Evolutionary conservation across 106 monocot species (phyloP), one percentile per base, ranked within the genome.

Genomic region (Platanthera guangdongensis): DNA sequence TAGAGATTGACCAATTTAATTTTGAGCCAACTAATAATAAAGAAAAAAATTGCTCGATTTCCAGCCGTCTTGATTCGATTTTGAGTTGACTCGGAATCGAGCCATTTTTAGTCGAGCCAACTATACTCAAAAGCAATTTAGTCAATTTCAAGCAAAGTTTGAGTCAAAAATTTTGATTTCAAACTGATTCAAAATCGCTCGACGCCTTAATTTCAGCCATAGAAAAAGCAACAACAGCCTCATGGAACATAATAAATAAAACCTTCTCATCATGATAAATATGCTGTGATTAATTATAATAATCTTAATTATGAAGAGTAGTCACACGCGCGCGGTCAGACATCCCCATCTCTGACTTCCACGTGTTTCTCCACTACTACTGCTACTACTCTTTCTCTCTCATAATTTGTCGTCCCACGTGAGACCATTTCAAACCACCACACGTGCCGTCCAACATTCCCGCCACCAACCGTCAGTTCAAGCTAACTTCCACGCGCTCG

Each of bases 401-500:
- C 16, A 8, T 4, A 8, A 12, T 25, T 21, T 54, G 4, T 50
- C 9, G 8, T 45, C 68, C 13, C 72, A 49, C 76, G 71, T 71
- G 71, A 64, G 30, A 68, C 63, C 74, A 6, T 65, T 81, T 76
- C 9, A 52, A 81, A 72, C 11, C 21, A 39, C 67, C 22, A 30
- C 83, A 86, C 77, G 83, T 83, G 86, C 82, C 78, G 47, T 7
- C 51, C 13, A n/a, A 32, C 30, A 25, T 71, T 71, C 80, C 54
- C 80, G 80, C 78, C 82, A 72, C 49, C 54, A 54, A 73, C 48
- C 13, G 45, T 15, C 28, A 19, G n/a, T n/a, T 82, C 77, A 87
- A 7, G 11, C 47, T 9, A 81, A 77, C 79, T 76, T 85, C 93
- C 93, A 93, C 47, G 93, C 89, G 48, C 83, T 90, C 7, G 87